These are phyloP conservation scores for Xylariaceae sp. DNA, from an alignment of 2,329 filamentous ascomycete genomes.

Conservation along the genomic window DNA sequence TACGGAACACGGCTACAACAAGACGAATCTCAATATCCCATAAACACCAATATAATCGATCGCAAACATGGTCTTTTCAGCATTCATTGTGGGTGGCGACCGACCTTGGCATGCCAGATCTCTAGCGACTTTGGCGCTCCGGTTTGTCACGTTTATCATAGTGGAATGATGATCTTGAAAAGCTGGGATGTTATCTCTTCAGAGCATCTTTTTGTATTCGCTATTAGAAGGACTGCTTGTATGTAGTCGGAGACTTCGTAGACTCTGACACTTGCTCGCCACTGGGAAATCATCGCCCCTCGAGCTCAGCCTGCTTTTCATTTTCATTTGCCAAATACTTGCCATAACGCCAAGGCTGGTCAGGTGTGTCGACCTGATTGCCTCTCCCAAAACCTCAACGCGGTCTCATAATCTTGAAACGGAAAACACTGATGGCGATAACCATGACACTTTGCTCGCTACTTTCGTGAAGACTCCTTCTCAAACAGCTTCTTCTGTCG, in stretches of 20 bases:
- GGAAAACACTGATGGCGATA: background rate
- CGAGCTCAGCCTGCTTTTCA: background rate
- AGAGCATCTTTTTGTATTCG: background rate
- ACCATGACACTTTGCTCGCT: constrained; percentile 2
- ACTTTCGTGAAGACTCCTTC: constrained; percentile 42
- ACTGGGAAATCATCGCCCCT: constrained; percentile 2
- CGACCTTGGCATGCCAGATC: background rate
- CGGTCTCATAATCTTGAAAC: background rate
- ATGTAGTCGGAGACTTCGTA: background rate
- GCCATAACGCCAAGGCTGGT: background rate
- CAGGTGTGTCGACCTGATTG: background rate
- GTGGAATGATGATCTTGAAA: background rate
- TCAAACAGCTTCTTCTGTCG: constrained; percentile 55
- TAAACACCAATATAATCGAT: background rate
- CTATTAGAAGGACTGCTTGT: background rate
- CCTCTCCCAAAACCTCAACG: background rate
- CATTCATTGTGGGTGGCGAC: background rate
- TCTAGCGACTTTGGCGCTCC: background rate
- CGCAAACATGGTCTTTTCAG: background rate
- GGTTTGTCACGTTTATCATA: background rate
- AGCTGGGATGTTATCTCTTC: background rate
- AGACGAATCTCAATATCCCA: too few species aligned
- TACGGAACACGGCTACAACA: too few species aligned
- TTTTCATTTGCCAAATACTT: background rate
- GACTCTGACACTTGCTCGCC: constrained; percentile 3